Conservation (phyloP, 805 yeast genomes). For the Nakazawaea ambrosiae region DNA sequence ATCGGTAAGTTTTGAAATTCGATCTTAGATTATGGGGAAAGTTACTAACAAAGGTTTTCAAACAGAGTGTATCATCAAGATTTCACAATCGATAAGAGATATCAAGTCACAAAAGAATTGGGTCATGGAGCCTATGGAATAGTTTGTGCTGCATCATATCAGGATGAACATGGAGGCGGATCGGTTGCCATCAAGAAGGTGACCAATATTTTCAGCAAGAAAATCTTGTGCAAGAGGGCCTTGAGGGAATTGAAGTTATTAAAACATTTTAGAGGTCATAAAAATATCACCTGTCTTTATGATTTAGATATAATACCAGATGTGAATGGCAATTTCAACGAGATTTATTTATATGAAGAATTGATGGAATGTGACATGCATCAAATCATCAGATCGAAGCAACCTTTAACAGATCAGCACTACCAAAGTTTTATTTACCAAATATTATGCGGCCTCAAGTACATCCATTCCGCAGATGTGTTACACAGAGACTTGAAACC, state of each 20-base stretch:
- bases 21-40: not conserved
- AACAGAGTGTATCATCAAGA: constrained; percentile 77
- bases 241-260: constrained; percentile 83
- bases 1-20: constrained; percentile 10
- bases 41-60: not conserved
- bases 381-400: constrained; percentile 91
- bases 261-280: constrained; percentile 93
- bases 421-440: constrained; percentile 92
- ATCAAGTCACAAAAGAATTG: constrained; percentile 83
- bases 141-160: constrained; percentile 88
- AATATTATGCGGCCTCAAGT: constrained; percentile 86
- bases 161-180: constrained; percentile 65
- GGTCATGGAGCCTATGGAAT: constrained; percentile 99
- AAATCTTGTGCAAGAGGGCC: constrained; percentile 87
- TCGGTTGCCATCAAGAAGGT: constrained; percentile 94
- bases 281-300: constrained; percentile 90
- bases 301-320: constrained; percentile 88
- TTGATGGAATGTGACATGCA: constrained; percentile 99
- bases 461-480: constrained; percentile 93
- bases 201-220: constrained; percentile 87
- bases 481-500: constrained; percentile 94
- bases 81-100: constrained; percentile 83
- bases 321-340: constrained; percentile 68
- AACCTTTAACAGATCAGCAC: constrained; percentile 89
- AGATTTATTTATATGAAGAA: constrained; percentile 89